Evolutionary conservation across 495 filamentous ascomycete genomes (phyloP), one percentile per base, ranked within the genome.

Genomic region (Podospora conica): DNA sequence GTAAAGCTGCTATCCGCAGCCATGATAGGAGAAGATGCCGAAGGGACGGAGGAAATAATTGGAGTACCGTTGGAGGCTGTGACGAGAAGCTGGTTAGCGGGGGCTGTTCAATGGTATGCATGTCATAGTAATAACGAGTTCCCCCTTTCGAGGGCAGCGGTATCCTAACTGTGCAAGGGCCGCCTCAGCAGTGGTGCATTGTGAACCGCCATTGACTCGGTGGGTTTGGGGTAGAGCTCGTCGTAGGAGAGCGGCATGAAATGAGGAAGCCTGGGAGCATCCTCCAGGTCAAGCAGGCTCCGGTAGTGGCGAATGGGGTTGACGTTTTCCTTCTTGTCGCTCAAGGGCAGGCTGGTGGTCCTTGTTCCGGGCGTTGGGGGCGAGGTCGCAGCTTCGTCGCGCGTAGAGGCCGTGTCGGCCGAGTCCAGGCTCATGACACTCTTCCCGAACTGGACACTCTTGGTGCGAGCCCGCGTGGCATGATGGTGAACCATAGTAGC

Each of bases 31-130:
- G 75, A 74, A 20, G 73, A 74, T 67, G 71, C 69, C 23, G 69
- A 55, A 25, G 69, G 71, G 55, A 72, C 64, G 65, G 71, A 66
- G 57, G 69, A 61, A 63, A 61, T 70, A 53, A 72, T 67, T 53
- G 75, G 60, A 64, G 73, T 76, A 73, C 82, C 82, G 79, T 82
- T 84, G 75, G 81, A 74, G 74, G 82, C 82, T 84, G 73, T 31
- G 25, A 55, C 60, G n/a, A 64, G 15, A 53, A 68, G 53, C 3
- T 21, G 33, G 74, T 81, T 61, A 80, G 78, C 64, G 31, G 33
- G 33, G 18, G 24, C 29, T 66, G 9, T 20, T 24, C 27, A 21
- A 18, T 12, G 27, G 18, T 12, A 20, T n/a, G 21, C 40, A 48
- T 48, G 40, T 48, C 40, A 28, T 54, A 55, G 56, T 55, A 18